These are phyloP conservation scores for Rhizophagus clarus DNA, from an alignment of 192 early-diverging fungal genomes.

Conservation along the genomic window DNA sequence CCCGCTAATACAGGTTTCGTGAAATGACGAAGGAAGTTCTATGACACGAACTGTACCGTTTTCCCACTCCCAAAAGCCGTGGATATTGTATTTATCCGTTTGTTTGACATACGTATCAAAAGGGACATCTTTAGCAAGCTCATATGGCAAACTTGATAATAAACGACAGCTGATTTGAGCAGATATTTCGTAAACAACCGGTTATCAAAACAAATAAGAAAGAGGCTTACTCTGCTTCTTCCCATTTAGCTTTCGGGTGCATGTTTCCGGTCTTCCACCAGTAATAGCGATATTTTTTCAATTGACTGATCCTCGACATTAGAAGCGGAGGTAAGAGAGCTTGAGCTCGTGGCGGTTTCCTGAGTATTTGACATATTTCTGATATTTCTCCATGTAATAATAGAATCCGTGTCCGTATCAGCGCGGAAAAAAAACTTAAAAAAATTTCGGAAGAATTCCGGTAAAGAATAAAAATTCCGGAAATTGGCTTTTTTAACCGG, in stretches of 20 bases:
- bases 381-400: too few species aligned
- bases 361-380: too few species aligned
- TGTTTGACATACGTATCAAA: neutral
- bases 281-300: neutral
- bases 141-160: slow-evolving; percentile 18
- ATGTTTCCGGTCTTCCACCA: slow-evolving; percentile 8
- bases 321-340: neutral
- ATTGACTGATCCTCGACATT: neutral
- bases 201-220: slow-evolving; percentile 21
- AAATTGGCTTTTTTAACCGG: too few species aligned
- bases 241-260: slow-evolving; percentile 18
- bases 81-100: slow-evolving; percentile 20
- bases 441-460: too few species aligned
- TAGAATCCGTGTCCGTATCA: too few species aligned
- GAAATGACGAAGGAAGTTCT: slow-evolving; percentile 19
- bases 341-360: neutral
- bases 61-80: slow-evolving; percentile 16
- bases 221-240: slow-evolving; percentile 10
- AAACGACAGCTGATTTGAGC: slow-evolving; percentile 13
- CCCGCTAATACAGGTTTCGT: neutral
- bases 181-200: neutral
- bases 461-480: too few species aligned
- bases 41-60: slow-evolving; percentile 19
- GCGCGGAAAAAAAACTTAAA: too few species aligned
- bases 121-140: neutral